A percentile compares a stretch with the other conserved stretches of the same genome.
Evolutionary conservation across 441 rosid genomes (phyloP).

Genomic region (Flueggea neowawraea): DNA sequence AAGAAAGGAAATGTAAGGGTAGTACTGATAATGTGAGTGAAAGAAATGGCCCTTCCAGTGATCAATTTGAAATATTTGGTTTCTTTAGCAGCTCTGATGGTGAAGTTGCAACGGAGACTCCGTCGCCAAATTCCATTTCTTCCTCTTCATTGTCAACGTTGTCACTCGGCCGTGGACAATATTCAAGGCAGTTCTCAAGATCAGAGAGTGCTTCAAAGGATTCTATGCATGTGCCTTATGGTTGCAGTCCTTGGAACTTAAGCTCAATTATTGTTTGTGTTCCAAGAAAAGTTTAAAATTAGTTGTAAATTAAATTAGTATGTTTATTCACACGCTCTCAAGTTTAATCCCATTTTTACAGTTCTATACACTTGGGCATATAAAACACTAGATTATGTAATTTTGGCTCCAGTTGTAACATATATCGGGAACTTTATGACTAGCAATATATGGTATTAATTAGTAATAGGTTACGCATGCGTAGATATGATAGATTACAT

Average conservation of each 20-base stretch:
- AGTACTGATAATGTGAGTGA: neutral
- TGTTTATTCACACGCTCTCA: too few species aligned
- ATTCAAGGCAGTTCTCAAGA: constrained; percentile 16
- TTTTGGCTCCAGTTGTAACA: too few species aligned
- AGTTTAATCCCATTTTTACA: too few species aligned
- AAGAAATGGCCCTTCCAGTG: neutral
- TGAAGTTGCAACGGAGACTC: constrained; percentile 21
- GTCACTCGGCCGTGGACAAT: constrained; percentile 10
- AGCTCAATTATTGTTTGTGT: constrained; percentile 21
- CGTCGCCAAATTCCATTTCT: constrained; percentile 28
- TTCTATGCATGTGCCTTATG: constrained; percentile 15
- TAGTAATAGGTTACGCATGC: too few species aligned
- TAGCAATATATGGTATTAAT: too few species aligned
- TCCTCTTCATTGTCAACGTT: constrained; percentile 35
- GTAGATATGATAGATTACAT: too few species aligned
- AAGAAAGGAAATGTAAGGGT: neutral
- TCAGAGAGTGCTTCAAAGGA: constrained; percentile 15
- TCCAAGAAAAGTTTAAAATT: constrained; percentile 22
- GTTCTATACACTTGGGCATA: too few species aligned
- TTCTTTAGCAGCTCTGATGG: constrained; percentile 25
- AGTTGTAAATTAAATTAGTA: neutral
- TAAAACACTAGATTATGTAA: too few species aligned
- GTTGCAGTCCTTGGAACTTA: constrained; percentile 37
- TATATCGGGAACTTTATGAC: too few species aligned
- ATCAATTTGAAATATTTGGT: constrained; percentile 25